These are phyloP conservation scores for Talaromyces sp. DNA, from an alignment of 2,329 filamentous ascomycete genomes.

Conservation along the genomic window DNA sequence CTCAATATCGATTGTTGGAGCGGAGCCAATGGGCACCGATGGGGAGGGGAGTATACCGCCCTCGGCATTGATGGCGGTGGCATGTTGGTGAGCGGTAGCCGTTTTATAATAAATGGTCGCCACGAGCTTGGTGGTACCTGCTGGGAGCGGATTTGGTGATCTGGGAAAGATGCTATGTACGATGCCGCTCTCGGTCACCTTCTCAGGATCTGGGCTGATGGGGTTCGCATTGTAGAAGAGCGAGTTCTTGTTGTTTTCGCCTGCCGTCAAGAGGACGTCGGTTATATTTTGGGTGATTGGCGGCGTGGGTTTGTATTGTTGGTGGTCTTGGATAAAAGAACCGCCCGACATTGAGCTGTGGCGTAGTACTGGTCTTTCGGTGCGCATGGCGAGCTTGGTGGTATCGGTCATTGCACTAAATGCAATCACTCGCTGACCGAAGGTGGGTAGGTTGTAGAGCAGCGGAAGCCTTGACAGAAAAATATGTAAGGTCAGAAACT, in stretches of 20 bases:
- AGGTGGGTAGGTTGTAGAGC: not conserved
- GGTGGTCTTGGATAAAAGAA: constrained; percentile 50
- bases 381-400: constrained; percentile 31
- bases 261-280: constrained; percentile 38
- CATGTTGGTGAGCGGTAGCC: constrained; percentile 42
- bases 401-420: constrained; percentile 30
- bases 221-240: constrained; percentile 37
- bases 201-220: constrained; percentile 40
- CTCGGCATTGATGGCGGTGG: constrained; percentile 42
- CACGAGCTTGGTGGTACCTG: constrained; percentile 45
- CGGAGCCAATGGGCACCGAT: constrained; percentile 46
- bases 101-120: constrained; percentile 53
- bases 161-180: constrained; percentile 49
- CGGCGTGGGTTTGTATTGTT: constrained; percentile 47
- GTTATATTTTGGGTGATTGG: constrained; percentile 37
- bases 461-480: not conserved
- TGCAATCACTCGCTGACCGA: not conserved
- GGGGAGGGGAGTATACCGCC: constrained; percentile 44
- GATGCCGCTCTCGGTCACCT: constrained; percentile 47
- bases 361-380: constrained; percentile 43
- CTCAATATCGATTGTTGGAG: constrained; percentile 52
- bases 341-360: constrained; percentile 43
- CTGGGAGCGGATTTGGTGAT: constrained; percentile 39
- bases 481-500: not conserved
- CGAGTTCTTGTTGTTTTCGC: constrained; percentile 22